These are phyloP conservation scores for Neckera pumila DNA, from an alignment of 225 moss, liverwort and hornwort species.

Conservation along the genomic window DNA sequence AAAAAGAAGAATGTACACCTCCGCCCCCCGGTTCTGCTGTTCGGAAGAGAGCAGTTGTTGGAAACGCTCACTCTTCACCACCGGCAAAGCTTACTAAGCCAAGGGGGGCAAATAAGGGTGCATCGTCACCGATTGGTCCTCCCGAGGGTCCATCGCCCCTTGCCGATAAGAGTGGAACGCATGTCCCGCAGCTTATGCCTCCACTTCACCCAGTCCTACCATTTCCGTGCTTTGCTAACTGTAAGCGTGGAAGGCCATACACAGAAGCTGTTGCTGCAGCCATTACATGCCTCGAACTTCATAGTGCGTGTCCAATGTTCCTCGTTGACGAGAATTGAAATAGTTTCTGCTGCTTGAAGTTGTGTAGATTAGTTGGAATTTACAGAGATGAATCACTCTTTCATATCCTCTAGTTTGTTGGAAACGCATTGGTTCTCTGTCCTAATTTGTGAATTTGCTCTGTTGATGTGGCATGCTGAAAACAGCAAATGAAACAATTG, in stretches of 20 bases:
- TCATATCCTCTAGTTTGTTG: not conserved
- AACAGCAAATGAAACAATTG: not conserved
- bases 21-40: accelerated
- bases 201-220: no score
- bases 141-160: not conserved
- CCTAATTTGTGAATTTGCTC: not conserved
- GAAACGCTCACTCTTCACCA: not conserved
- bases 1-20: not conserved
- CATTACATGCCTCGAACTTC: not conserved
- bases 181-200: no score
- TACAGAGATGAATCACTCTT: not conserved
- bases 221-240: not conserved
- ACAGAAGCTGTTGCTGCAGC: not conserved
- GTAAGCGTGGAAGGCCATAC: not conserved
- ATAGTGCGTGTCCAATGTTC: not conserved
- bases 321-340: not conserved
- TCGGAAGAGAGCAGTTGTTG: not conserved
- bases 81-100: not conserved
- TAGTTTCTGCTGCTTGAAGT: not conserved
- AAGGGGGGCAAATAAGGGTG: not conserved
- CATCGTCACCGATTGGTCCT: not conserved
- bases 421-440: not conserved
- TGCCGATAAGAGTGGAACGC: no score
- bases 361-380: no score
- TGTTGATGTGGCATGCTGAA: not conserved